Percentiles rank a stretch among this genome's conserved stretches.
Evolutionary conservation across 352 stramenopile species (phyloP).

Genomic region (Globisporangium heterothallicum): DNA sequence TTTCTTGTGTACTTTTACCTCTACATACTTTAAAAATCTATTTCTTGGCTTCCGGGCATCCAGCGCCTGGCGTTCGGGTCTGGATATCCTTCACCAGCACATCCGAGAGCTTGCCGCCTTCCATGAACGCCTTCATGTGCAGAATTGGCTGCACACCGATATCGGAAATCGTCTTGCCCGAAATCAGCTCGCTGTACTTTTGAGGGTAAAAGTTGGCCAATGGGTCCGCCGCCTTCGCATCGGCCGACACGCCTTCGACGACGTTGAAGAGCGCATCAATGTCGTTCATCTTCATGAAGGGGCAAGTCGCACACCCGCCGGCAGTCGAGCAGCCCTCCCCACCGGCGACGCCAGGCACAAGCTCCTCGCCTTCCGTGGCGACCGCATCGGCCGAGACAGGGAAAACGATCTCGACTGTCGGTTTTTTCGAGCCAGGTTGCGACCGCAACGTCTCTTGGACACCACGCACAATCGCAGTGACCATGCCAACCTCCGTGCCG

Average conservation of each 20-base stretch:
- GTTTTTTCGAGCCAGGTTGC: conserved; percentile 42
- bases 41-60: conserved; percentile 40
- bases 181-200: conserved; percentile 89
- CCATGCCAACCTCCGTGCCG: conserved; percentile 96
- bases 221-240: conserved; percentile 30
- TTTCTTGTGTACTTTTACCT: neutral
- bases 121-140: conserved; percentile 97
- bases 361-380: conserved; percentile 55
- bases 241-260: conserved; percentile 48
- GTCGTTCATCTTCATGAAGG: conserved; percentile 99
- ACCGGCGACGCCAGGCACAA: conserved; percentile 89
- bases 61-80: conserved; percentile 44
- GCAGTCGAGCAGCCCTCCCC: conserved; percentile 96
- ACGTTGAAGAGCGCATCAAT: conserved; percentile 95
- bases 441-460: conserved; percentile 82
- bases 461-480: conserved; percentile 95
- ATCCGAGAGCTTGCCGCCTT: conserved; percentile 76
- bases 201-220: conserved; percentile 90
- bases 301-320: conserved; percentile 95
- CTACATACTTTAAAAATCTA: neutral
- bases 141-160: conserved; percentile 94
- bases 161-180: conserved; percentile 87
- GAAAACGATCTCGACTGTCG: conserved; percentile 96
- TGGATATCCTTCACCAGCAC: conserved; percentile 85
- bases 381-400: conserved; percentile 93